Conservation (phyloP, 805 yeast species). For the Candida namnaoensis region DNA sequence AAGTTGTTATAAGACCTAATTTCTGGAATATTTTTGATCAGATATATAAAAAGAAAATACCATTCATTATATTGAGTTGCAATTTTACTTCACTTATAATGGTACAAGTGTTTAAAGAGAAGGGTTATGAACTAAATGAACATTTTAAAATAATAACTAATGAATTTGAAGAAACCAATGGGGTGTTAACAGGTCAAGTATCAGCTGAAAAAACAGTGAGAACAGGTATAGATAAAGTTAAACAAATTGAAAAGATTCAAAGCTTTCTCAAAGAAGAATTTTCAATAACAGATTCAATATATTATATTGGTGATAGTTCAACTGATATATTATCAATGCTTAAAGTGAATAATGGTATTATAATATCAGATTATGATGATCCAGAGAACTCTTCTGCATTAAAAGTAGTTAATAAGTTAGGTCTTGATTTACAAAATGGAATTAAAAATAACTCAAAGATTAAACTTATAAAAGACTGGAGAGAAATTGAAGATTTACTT, state of each 20-base stretch:
- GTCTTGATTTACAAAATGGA: conserved; percentile 11
- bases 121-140: conserved; percentile 12
- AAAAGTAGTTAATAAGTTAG: conserved; percentile 14
- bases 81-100: conserved; percentile 54
- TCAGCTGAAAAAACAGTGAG: conserved; percentile 23
- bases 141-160: conserved; percentile 33
- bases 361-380: conserved; percentile 23
- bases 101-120: conserved; percentile 15
- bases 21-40: conserved; percentile 16
- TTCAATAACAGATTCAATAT: conserved; percentile 11
- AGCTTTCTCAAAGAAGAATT: conserved; percentile 8
- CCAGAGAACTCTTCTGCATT: conserved; percentile 20
- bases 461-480: conserved; percentile 14
- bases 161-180: conserved; percentile 34
- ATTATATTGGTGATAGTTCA: conserved; percentile 55
- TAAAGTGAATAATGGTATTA: conserved; percentile 36
- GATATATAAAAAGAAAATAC: conserved; percentile 14
- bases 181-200: conserved; percentile 19
- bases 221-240: conserved; percentile 47
- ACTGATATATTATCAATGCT: conserved; percentile 48
- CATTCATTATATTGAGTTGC: conserved; percentile 42
- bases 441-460: conserved; percentile 7
- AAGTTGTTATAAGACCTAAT: conserved; percentile 27
- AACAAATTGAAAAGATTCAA: conserved; percentile 12
- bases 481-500: conserved; percentile 8